A percentile compares a stretch with the other conserved stretches of the same genome.
These are phyloP conservation scores for Lactarius hengduanensis DNA, from an alignment of 768 basidiomycete species.

Conservation along the genomic window DNA sequence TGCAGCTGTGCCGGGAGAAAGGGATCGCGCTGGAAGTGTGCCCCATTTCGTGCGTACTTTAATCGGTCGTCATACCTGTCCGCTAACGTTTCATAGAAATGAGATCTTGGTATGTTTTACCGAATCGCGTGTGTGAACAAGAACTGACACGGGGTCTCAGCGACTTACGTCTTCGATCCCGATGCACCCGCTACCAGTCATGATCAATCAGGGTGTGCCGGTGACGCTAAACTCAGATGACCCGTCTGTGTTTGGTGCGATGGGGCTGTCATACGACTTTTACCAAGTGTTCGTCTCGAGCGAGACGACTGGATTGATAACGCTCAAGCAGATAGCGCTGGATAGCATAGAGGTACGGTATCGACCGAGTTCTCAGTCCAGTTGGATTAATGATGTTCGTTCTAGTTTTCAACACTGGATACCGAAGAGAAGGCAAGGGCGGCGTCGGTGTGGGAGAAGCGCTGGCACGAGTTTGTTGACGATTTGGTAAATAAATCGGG, in stretches of 20 bases:
- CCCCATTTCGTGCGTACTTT: conserved; percentile 67
- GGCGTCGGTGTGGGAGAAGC: conserved; percentile 13
- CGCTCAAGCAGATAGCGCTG: conserved; percentile 61
- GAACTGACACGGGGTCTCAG: conserved; percentile 37
- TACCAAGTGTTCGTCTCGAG: conserved; percentile 75
- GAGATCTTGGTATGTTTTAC: conserved; percentile 58
- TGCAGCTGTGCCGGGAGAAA: conserved; percentile 62
- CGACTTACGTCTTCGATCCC: conserved; percentile 77
- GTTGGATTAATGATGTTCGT: neutral
- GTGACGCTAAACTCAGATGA: conserved; percentile 75
- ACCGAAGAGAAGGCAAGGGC: conserved; percentile 17
- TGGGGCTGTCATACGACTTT: conserved; percentile 76
- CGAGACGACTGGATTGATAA: conserved; percentile 62
- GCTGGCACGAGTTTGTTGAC: conserved; percentile 16
- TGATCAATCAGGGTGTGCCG: conserved; percentile 71
- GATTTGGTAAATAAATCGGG: conserved; percentile 8
- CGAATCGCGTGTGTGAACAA: neutral
- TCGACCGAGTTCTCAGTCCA: neutral
- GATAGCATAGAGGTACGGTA: conserved; percentile 57
- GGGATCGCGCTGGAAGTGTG: conserved; percentile 72
- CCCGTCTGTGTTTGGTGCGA: conserved; percentile 68
- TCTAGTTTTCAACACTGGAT: conserved; percentile 20
- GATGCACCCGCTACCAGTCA: conserved; percentile 70
- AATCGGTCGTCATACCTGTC: conserved; percentile 10
- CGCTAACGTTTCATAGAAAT: conserved; percentile 46